Evolutionary conservation across 805 yeast species (phyloP).

Genomic region (Barnettozyma siamensis): DNA sequence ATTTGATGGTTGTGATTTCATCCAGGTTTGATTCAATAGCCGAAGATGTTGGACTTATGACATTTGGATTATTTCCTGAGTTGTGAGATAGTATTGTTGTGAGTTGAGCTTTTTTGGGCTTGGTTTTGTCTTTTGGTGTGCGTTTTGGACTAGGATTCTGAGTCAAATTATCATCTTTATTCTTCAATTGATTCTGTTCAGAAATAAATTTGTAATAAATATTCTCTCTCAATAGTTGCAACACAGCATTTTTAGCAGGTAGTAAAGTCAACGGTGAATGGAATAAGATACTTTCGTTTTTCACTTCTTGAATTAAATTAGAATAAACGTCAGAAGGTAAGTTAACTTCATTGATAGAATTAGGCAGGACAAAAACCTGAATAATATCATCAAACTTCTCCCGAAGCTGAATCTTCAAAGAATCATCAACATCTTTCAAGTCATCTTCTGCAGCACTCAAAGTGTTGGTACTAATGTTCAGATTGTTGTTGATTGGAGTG

Average conservation of each 20-base stretch:
- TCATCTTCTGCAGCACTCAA: constrained; percentile 12
- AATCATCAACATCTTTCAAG: constrained; percentile 17
- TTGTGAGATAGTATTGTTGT: background rate
- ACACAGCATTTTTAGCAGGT: constrained; percentile 27
- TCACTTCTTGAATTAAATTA: constrained; percentile 24
- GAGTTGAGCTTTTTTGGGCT: background rate
- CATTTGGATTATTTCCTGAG: background rate
- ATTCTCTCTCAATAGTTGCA: constrained; percentile 29
- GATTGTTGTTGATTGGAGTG: no score
- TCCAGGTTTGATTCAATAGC: background rate
- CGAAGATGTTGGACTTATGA: background rate
- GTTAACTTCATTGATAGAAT: constrained; percentile 45
- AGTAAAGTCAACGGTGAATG: constrained; percentile 29
- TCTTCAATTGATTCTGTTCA: constrained; percentile 16
- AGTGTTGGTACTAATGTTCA: no score
- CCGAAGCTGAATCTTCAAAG: constrained; percentile 17
- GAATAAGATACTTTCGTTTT: constrained; percentile 22
- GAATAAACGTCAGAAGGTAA: constrained; percentile 35
- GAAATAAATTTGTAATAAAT: constrained; percentile 27
- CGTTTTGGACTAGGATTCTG: no score
- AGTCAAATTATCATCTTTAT: constrained; percentile 11
- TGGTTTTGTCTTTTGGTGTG: background rate
- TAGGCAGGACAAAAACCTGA: constrained; percentile 32
- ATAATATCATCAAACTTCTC: constrained; percentile 37
- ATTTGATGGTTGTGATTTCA: background rate